Conservation (phyloP, 2,329 filamentous ascomycete species). For the Podosphaera xanthii region DNA sequence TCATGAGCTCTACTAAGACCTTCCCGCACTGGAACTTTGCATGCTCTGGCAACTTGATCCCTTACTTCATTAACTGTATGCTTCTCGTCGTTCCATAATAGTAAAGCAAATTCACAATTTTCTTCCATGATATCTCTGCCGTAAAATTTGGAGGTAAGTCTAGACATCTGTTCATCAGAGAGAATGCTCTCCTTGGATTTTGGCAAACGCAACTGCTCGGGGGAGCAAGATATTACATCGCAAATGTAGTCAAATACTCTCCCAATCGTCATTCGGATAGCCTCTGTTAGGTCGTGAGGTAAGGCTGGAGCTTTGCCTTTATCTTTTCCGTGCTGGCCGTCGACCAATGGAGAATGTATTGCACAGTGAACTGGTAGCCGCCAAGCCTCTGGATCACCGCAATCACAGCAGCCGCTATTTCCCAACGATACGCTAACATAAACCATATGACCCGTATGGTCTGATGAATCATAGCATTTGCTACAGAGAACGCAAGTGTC, state of each 20-base stretch:
- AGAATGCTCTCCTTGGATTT: slow-evolving; percentile 67
- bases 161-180: slow-evolving; percentile 59
- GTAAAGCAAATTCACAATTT: slow-evolving; percentile 55
- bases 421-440: slow-evolving; percentile 71
- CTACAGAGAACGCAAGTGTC: slow-evolving; percentile 91
- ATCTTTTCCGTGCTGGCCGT: slow-evolving; percentile 23
- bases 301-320: slow-evolving; percentile 38
- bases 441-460: slow-evolving; percentile 83
- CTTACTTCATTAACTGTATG: slow-evolving; percentile 83
- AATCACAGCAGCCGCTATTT: slow-evolving; percentile 93
- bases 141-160: slow-evolving; percentile 58
- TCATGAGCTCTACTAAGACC: slow-evolving; percentile 61
- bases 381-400: slow-evolving; percentile 91
- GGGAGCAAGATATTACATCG: slow-evolving; percentile 93
- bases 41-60: slow-evolving; percentile 76
- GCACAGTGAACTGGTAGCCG: slow-evolving; percentile 69
- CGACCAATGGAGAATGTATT: slow-evolving; percentile 55
- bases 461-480: slow-evolving; percentile 82
- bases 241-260: slow-evolving; percentile 83
- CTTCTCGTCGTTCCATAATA: slow-evolving; percentile 98
- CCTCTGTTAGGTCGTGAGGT: slow-evolving; percentile 51
- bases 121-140: slow-evolving; percentile 35
- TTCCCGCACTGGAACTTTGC: slow-evolving; percentile 44
- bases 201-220: slow-evolving; percentile 70
- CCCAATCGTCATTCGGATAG: slow-evolving; percentile 67